Evolutionary conservation across 805 yeast species (phyloP), one percentile per base, ranked within the genome.

Genomic region (Metschnikowia chrysomelidarum): DNA sequence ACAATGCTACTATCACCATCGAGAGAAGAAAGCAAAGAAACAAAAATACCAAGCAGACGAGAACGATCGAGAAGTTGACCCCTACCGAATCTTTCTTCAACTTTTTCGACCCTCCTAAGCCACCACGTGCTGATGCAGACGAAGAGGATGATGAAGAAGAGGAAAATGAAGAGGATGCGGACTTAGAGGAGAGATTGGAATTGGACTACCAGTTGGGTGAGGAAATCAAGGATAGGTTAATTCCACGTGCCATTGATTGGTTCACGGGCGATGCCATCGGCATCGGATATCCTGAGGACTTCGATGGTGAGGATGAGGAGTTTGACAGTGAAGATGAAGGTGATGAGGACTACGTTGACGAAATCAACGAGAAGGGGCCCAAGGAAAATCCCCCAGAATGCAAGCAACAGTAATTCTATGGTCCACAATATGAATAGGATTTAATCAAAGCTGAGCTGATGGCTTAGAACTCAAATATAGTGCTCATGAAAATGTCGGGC

Each of bases 231-330:
- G 98, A 93, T 62, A 85, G 93, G 62, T 75, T 93, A 57, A 82
- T 93, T 44, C 97, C 98, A 44, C 80, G 96, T 58, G 98, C 98
- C 34, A 76, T 93, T 53, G 98, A 91, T 61, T 93, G 98, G 98
- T 93, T 88, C 62, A 91, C 98, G 7, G 98, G 98, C 30, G 87
- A 87, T 47, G 98, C 98, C 16, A 74, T 91, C 40, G 95, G 85
- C 38, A 85, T 76, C 56, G 71, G 61, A 31, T 70, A 65, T 43
- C 75, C 74, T 21, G 86, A 73, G 12, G 81, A 67, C 25, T 76
- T 70, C 15, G 78, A 75, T 10, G 87, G 73, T 7, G 86, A 75
- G 12, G 82, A 72, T 2, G 82, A 73, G 4, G 80, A 74, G 9
- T 79, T 68, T 5, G 85, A 75, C 11, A 31, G 35, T 14, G 40